A percentile compares a stretch with the other conserved stretches of the same genome.
These are phyloP conservation scores for Guillardia theta DNA, from an alignment of 78 protist genomes.

Conservation along the genomic window DNA sequence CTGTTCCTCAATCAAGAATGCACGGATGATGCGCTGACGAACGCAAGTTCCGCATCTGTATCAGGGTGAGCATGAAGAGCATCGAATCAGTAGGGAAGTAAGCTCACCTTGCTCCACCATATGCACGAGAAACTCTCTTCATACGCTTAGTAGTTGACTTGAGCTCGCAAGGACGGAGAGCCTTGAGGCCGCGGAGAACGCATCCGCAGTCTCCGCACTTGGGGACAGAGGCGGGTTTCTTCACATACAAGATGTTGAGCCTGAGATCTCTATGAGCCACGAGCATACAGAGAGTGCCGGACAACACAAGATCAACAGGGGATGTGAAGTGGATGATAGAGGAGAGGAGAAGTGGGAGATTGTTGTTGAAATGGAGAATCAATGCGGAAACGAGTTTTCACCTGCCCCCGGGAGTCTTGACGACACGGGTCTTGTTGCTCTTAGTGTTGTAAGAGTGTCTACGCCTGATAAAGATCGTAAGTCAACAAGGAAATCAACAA, in stretches of 20 bases:
- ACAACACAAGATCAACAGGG: too few relatives aligned
- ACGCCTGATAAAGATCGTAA: too few relatives aligned
- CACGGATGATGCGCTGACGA: slow-evolving; percentile 85
- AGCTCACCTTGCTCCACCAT: slow-evolving; percentile 80
- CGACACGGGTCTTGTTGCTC: slow-evolving; percentile 27
- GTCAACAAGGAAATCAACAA: too few relatives aligned
- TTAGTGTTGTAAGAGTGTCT: slow-evolving; percentile 19
- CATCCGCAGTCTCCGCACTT: slow-evolving; percentile 84
- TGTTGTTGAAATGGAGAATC: too few relatives aligned
- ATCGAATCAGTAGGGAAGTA: not conserved
- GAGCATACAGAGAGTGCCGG: too few relatives aligned
- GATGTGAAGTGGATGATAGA: too few relatives aligned
- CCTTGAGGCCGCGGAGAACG: slow-evolving; percentile 77
- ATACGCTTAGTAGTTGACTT: slow-evolving; percentile 67
- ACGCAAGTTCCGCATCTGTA: slow-evolving; percentile 3
- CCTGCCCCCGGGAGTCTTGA: slow-evolving; percentile 23
- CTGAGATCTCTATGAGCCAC: too few relatives aligned
- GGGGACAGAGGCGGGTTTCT: slow-evolving; percentile 75
- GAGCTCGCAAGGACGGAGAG: slow-evolving; percentile 71
- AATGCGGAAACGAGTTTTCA: not conserved
- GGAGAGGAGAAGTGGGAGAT: too few relatives aligned
- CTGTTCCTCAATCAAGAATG: slow-evolving; percentile 97
- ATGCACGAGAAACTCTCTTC: slow-evolving; percentile 87
- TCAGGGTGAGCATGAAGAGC: not conserved
- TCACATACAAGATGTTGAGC: slow-evolving; percentile 59